These are phyloP conservation scores for Lepidium aucheri DNA, from an alignment of 345 rosid species.

Conservation along the genomic window DNA sequence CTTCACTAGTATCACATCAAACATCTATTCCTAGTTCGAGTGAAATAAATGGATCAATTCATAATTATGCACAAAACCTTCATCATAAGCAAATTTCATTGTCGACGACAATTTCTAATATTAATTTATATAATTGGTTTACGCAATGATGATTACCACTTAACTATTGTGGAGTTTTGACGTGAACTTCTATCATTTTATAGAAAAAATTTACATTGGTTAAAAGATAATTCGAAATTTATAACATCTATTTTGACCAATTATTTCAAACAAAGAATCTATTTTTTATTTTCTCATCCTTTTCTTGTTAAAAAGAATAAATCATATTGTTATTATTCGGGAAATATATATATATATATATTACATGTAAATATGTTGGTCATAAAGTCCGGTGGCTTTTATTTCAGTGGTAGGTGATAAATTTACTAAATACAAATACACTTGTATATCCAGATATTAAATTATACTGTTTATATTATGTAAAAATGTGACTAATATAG, in stretches of 20 bases:
- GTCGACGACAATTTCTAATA: conserved; percentile 8
- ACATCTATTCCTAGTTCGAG: conserved; percentile 20
- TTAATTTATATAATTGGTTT: neutral
- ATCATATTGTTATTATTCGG: neutral
- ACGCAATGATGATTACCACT: conserved; percentile 20
- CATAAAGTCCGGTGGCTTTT: no score
- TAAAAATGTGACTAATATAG: no score
- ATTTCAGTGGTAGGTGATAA: no score
- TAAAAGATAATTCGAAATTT: neutral
- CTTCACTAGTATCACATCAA: conserved; percentile 29
- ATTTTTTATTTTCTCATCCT: neutral
- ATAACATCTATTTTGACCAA: neutral
- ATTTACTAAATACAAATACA: no score
- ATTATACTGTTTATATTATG: no score
- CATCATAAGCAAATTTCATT: conserved; percentile 25
- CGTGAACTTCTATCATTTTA: neutral
- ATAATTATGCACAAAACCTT: conserved; percentile 22
- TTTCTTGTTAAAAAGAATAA: neutral
- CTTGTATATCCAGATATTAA: no score
- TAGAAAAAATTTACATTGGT: neutral
- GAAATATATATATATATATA: no score
- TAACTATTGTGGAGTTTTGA: conserved; percentile 3
- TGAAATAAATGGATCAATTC: conserved; percentile 15
- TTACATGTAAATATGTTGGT: no score
- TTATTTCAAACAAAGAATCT: neutral